Base-by-base conservation (phyloP, 352 stramenopile genomes). In the Phytopythium kandeliae region DNA sequence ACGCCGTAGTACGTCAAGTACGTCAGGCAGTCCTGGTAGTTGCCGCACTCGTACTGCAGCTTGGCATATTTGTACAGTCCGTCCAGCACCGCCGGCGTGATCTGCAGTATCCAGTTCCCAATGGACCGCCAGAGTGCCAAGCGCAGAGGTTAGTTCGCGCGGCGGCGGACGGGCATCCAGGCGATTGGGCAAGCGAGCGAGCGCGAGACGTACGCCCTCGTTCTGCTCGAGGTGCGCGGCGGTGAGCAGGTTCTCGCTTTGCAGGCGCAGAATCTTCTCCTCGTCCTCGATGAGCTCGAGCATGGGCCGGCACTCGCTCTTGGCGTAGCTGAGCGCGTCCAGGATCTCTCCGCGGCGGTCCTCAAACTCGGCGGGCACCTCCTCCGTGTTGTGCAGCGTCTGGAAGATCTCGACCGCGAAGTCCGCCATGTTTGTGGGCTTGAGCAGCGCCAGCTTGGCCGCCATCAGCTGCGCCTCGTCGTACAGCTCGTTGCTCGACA, bases 391-490 rank as follows among this genome's bases (percentile, higher is more conserved):
- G 67, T 98, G 80, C 28, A 98, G 63, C 58, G 80, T 91, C 58
- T 96, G 84, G 71, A 97, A 89, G 65, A 97, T 97, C 71, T 98
- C 95, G 54, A 98, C 93, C 21, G 93, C 95, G 57, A 98, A 98
- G 70, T 98, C 95, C 17, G 96, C 90, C 95, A 98, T 98, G 69
- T 98, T 96, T 10, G 93, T 98, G 22, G 90, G 90, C 64, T 96
- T 92, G 25, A 98, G 73, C 19, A 98, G 76, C 54, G 81, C 78
- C 41, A 98, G 69, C 55, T 97, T 95, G 54, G 93, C 92, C 35
- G 82, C 80, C 65, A 91, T 83, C 44, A 97, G 78, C 62, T 96
- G 69, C 24, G 79, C 69, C 43, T 98, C 91, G 61, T 97, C 87
- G 64, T 98, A 98, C 47, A 93, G 70, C 53, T 97, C 86, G 43